Base-by-base conservation (phyloP, 495 filamentous ascomycete species). In the Parathielavia appendiculata region DNA sequence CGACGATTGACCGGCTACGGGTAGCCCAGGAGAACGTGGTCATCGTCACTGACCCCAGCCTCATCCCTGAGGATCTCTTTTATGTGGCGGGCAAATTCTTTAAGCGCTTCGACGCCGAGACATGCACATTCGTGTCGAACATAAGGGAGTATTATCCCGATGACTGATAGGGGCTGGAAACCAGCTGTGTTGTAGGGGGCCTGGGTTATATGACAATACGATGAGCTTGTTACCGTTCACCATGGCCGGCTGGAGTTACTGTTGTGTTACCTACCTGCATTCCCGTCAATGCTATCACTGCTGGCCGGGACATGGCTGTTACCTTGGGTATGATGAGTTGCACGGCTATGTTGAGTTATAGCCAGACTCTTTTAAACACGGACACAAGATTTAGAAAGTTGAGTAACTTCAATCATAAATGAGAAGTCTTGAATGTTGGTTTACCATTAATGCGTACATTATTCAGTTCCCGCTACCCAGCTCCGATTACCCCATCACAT, bases 1-100 rank as follows among this genome's bases (percentile, higher is more conserved):
- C 64, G 16, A 59, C 26, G 32, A 38, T 59, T 76, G 83, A 68
- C 83, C 80, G 71, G 69, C 83, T 63, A 78, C 90, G 68, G 84
- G 88, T 97, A 8, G 88, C 90, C 7, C 88, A 96, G 72, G 90
- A 96, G 62, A 97, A 93, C 63, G 87, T 96, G 50, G 78, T 83
- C 54, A 76, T 85, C 22, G 72, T 90, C 43, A 68, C 75, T 2
- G 73, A 81, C 41, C 73, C 73, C 38, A 66, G 62, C 9, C 52
- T 71, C 62, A 41, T 76, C 59, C 62, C 83, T 0, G 67, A 72
- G 12, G 74, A 76, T 5, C 72, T 96, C 51, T 78, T 86, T 60
- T 74, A 74, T 50, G 75, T 92, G 60, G 91, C 91, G 3, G 93
- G 93, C 12, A 87, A 85, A 64, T 86, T 88, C 71, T 97, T 97